Evolutionary conservation across 352 stramenopile species (phyloP), one percentile per base, ranked within the genome.

Genomic region (Globisporangium megalacanthum): DNA sequence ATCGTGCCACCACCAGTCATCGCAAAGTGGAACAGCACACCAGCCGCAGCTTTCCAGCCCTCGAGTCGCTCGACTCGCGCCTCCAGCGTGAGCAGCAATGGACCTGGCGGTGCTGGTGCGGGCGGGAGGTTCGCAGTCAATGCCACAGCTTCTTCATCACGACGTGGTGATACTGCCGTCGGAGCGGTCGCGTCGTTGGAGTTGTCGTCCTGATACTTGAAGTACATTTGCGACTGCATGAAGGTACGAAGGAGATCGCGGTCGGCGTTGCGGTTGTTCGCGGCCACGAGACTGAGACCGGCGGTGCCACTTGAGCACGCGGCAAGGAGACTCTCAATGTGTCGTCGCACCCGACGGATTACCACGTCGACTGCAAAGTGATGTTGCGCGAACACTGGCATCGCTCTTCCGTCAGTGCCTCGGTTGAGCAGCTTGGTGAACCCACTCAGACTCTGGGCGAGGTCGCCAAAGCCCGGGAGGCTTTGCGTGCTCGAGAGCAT

Each of bases 171-270:
- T 17, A 3, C 13, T 6, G 49, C 35, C 7, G 0, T 5, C 8
- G 15, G 14, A 33, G 10, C 10, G 15, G 3, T 29, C 22, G n/a
- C 25, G 4, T 7, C 10, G n/a, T 17, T 31, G 54, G 56, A 61
- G 11, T 63, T 51, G 31, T 84, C 74, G 33, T 82, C 74, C 50
- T 64, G 61, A 42, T 82, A 79, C 61, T 77, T 79, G 48, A 81
- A 73, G 54, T 73, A 79, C 74, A 82, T 82, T 25, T 84, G 72
- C 0, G 74, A 76, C 45, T 73, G 55, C 62, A 68, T 69, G 49
- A 84, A 56, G 3, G 52, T 45, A 9, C 63, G 54, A 9, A 72
- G 53, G 4, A 84, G 73, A 9, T 58, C 51, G 36, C 58, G 37
- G 17, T 71, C 65, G 9, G 50, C 20, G 11, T 11, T 7, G 11